Percentiles rank a stretch among this genome's conserved stretches.
Evolutionary conservation across 2,329 filamentous ascomycete species (phyloP).

Genomic region (Xylaria sp.): DNA sequence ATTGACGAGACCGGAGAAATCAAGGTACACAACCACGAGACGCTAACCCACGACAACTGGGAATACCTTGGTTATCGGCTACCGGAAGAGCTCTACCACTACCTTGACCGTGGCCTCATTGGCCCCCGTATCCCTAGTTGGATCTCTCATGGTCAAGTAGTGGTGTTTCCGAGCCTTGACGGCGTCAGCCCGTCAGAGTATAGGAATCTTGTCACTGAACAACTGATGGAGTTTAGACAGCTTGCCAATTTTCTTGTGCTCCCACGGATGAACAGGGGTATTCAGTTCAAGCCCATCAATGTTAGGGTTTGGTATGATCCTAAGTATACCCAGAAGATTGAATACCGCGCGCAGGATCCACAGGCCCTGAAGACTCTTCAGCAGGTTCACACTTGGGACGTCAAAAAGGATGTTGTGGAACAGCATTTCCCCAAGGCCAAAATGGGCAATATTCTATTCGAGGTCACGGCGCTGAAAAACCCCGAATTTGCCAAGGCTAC

Average conservation of each 20-base stretch:
- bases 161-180: constrained; percentile 79
- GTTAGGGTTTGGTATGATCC: constrained; percentile 81
- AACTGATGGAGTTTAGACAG: constrained; percentile 69
- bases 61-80: constrained; percentile 87
- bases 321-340: constrained; percentile 62
- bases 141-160: constrained; percentile 72
- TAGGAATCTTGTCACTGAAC: constrained; percentile 67
- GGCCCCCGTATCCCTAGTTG: constrained; percentile 73
- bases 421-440: constrained; percentile 42
- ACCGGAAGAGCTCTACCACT: constrained; percentile 84
- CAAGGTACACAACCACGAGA: constrained; percentile 65
- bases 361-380: constrained; percentile 41
- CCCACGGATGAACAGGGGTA: constrained; percentile 74
- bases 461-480: constrained; percentile 64
- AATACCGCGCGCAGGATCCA: constrained; percentile 46
- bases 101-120: constrained; percentile 77
- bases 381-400: constrained; percentile 61
- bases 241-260: constrained; percentile 73
- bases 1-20: constrained; percentile 73
- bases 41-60: constrained; percentile 76
- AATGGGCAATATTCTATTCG: constrained; percentile 49
- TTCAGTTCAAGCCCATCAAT: constrained; percentile 71
- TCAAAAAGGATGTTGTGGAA: constrained; percentile 55
- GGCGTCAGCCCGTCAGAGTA: constrained; percentile 77
- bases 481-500: constrained; percentile 65